These are phyloP conservation scores for Sporothrix globosa DNA, from an alignment of 2,329 filamentous ascomycete genomes.

Conservation along the genomic window DNA sequence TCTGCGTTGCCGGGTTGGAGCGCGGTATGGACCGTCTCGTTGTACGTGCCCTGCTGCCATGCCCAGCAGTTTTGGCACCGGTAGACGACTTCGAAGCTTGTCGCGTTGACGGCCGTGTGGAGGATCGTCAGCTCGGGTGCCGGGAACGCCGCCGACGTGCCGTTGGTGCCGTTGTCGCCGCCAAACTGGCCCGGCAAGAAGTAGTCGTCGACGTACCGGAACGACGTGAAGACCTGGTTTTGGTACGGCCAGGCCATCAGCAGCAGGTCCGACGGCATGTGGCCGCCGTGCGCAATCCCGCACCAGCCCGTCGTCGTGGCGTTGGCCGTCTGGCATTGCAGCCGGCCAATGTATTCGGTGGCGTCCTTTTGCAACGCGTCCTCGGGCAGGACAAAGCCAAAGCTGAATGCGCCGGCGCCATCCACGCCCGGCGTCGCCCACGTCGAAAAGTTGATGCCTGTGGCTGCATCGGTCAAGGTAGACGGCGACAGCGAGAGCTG, in stretches of 20 bases:
- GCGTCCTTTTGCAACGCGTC: conserved; percentile 52
- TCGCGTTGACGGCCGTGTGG: conserved; percentile 59
- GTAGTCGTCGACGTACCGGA: conserved; percentile 63
- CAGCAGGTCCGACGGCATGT: conserved; percentile 62
- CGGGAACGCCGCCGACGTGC: conserved; percentile 26
- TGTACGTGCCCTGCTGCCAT: conserved; percentile 55
- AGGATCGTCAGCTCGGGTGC: conserved; percentile 55
- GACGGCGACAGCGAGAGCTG: conserved; percentile 14
- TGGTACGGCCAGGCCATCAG: conserved; percentile 61
- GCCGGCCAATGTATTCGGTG: conserved; percentile 61
- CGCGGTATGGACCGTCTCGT: conserved; percentile 51
- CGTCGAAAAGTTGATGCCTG: conserved; percentile 33
- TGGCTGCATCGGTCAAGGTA: conserved; percentile 26
- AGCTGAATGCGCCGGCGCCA: conserved; percentile 40
- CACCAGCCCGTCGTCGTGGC: conserved; percentile 58
- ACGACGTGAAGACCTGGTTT: conserved; percentile 58
- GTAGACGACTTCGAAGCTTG: conserved; percentile 65
- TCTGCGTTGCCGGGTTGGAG: conserved; percentile 38
- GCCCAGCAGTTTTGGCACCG: conserved; percentile 61
- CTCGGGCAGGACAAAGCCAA: conserved; percentile 58
- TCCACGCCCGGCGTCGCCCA: conserved; percentile 26
- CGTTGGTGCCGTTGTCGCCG: conserved; percentile 35
- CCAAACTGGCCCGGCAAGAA: conserved; percentile 62
- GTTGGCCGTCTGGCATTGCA: conserved; percentile 52
- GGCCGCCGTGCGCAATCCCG: conserved; percentile 58